Evolutionary conservation across 257 asterid species (phyloP), one percentile per base, ranked within the genome.

Genomic region (Anisodus acutangulus): DNA sequence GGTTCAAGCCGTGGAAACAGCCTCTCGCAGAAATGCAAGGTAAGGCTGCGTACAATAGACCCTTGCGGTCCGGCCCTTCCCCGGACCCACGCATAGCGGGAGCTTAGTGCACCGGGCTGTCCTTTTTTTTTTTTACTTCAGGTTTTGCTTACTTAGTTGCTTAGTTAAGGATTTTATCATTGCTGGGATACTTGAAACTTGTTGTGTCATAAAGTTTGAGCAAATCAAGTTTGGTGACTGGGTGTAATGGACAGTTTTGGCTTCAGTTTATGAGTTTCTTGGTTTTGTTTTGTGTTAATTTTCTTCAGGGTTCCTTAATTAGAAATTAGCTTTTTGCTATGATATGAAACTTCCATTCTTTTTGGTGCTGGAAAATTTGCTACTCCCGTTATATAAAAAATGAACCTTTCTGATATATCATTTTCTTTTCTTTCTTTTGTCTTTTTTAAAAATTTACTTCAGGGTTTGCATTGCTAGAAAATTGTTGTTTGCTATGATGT

Each of bases 231-330:
- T 69, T 39, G 15, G 15, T 6, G 78, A 54, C 78, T 16, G 31
- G 35, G 54, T 69, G 35, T 41, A 70, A 47, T 70, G 79, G 8
- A 17, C 16, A 70, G 79, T 43, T 70, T 69, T 70, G 16, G 8
- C 35, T 70, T 43, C 35, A 9, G 11, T 43, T 43, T 17, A 70
- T 45, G 79, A 43, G 37, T 9, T 70, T 70, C 79, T 43, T 70
- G 37, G 31, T 17, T 70, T 70, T 17, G 16, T 70, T 68, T 68
- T 69, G 55, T 70, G 16, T 70, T 70, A 17, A 43, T 70, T 41
- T 70, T 70, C 79, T 8, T 69, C 54, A 69, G 78, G 66, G 15
- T 69, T 70, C 55, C 55, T 41, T 43, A 9, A 17, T 70, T 70
- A 41, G 49, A 70, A 70, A 16, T 37, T 41, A 41, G 35, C 4